Conservation (phyloP, 2,329 filamentous ascomycete species). For the Cytospora piceicola region DNA sequence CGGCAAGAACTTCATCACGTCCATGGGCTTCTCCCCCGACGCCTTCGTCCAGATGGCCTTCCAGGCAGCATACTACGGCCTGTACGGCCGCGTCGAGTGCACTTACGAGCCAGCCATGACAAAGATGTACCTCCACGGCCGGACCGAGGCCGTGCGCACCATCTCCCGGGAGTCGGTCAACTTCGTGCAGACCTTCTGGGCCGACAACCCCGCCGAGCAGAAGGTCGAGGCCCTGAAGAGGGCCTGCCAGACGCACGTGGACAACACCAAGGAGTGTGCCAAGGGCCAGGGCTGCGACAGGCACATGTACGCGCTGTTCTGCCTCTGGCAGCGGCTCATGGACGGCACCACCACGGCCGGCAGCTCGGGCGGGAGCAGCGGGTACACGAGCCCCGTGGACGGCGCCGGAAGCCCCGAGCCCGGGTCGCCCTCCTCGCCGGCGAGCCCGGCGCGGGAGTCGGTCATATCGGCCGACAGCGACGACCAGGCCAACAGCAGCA, state of each 20-base stretch:
- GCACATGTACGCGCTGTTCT: constrained; percentile 92
- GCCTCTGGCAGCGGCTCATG: constrained; percentile 88
- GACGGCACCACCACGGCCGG: constrained; percentile 71
- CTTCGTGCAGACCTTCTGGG: constrained; percentile 95
- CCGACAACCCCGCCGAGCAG: constrained; percentile 76
- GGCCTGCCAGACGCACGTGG: constrained; percentile 82
- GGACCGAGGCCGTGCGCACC: constrained; percentile 89
- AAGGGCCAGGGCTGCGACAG: constrained; percentile 91
- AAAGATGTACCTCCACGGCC: constrained; percentile 88
- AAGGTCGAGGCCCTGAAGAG: constrained; percentile 86
- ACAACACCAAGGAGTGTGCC: constrained; percentile 79
- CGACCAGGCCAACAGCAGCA: constrained; percentile 33
- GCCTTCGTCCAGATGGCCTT: constrained; percentile 99
- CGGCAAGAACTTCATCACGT: constrained; percentile 97
- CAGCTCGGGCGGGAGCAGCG: constrained; percentile 57
- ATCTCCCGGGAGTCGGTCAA: constrained; percentile 83
- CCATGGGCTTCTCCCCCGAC: constrained; percentile 94
- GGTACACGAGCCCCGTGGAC: constrained; percentile 65
- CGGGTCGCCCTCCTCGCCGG: constrained; percentile 50
- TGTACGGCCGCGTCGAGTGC: constrained; percentile 92
- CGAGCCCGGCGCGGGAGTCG: constrained; percentile 59
- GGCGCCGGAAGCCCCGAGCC: constrained; percentile 47
- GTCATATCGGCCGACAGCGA: constrained; percentile 47
- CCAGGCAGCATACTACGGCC: constrained; percentile 95
- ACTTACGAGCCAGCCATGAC: constrained; percentile 99